These are phyloP conservation scores for Chytridium lagenaria DNA, from an alignment of 371 early-diverging fungal genomes.

Conservation along the genomic window DNA sequence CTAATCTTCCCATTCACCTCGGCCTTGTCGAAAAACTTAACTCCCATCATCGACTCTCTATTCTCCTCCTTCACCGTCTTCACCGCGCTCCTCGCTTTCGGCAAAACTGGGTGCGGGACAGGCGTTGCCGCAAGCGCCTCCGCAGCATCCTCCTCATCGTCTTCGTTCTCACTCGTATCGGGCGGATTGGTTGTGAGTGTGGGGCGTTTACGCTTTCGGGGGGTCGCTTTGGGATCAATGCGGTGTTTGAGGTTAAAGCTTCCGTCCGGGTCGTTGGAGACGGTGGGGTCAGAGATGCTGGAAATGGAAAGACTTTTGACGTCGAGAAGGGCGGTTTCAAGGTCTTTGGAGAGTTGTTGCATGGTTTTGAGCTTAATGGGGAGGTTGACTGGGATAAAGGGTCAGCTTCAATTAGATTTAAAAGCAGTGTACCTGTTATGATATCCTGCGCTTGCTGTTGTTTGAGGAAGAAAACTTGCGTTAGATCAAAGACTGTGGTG, in stretches of 20 bases:
- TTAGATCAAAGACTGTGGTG: not conserved
- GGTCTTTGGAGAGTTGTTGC: not conserved
- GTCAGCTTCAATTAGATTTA: not conserved
- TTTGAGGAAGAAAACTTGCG: too few relatives aligned
- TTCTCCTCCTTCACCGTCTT: not conserved
- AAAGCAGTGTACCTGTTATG: not conserved
- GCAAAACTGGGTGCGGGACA: not conserved
- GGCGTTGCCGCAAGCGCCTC: conserved; percentile 12
- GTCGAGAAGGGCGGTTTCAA: not conserved
- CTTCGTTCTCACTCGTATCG: not conserved
- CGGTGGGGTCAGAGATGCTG: not conserved
- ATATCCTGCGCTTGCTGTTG: not conserved
- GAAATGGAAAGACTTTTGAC: not conserved
- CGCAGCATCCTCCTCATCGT: conserved; percentile 12
- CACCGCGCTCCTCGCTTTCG: not conserved
- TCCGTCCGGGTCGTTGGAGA: not conserved
- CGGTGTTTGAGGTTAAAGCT: not conserved
- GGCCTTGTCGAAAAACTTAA: not conserved
- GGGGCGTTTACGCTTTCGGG: not conserved
- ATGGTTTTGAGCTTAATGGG: not conserved
- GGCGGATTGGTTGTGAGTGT: too few relatives aligned
- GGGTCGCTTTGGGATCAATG: conserved; percentile 9
- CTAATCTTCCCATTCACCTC: conserved; percentile 5
- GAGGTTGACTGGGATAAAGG: conserved; percentile 3
- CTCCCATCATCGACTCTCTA: not conserved